A percentile compares a stretch with the other conserved stretches of the same genome.
phyloP scores from a whole-genome alignment of 148 eudicot species.

The Nepenthes mirabilis region DNA sequence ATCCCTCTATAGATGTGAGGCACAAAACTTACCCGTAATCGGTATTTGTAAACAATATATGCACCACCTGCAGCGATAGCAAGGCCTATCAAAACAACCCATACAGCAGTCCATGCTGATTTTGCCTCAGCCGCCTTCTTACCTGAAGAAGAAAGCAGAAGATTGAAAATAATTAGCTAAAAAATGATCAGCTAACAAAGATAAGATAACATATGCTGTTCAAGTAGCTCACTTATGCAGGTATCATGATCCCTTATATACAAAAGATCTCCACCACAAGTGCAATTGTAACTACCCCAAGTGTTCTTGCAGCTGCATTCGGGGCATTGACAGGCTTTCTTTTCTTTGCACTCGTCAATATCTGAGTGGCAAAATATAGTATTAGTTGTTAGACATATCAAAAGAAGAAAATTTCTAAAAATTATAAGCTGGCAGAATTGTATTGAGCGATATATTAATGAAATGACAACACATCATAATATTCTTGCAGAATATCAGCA shows the following conservation, averaged over 20 bases:
- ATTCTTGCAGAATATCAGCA: too few relatives aligned
- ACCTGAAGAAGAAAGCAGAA: conserved; percentile 32
- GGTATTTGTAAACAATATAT: conserved; percentile 78
- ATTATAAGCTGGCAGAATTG: too few relatives aligned
- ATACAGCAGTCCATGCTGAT: conserved; percentile 76
- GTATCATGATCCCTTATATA: conserved; percentile 88
- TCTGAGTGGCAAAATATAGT: conserved; percentile 4
- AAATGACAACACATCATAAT: too few relatives aligned
- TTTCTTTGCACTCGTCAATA: conserved; percentile 82
- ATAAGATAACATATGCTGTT: background rate
- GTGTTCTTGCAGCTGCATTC: conserved; percentile 92
- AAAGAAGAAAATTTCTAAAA: too few relatives aligned
- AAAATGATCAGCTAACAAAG: background rate
- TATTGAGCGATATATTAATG: too few relatives aligned
- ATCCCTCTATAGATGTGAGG: background rate
- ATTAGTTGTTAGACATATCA: too few relatives aligned
- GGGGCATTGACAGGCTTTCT: conserved; percentile 76
- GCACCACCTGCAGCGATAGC: conserved; percentile 68
- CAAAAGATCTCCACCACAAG: conserved; percentile 63
- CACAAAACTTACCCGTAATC: conserved; percentile 64
- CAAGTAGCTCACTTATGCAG: conserved; percentile 66
- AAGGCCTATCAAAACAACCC: conserved; percentile 66
- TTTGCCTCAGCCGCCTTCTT: conserved; percentile 45
- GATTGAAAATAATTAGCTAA: background rate
- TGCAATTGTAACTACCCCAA: conserved; percentile 94